Evolutionary conservation across 208 protist species (phyloP).

Genomic region (Phytomonas francai): DNA sequence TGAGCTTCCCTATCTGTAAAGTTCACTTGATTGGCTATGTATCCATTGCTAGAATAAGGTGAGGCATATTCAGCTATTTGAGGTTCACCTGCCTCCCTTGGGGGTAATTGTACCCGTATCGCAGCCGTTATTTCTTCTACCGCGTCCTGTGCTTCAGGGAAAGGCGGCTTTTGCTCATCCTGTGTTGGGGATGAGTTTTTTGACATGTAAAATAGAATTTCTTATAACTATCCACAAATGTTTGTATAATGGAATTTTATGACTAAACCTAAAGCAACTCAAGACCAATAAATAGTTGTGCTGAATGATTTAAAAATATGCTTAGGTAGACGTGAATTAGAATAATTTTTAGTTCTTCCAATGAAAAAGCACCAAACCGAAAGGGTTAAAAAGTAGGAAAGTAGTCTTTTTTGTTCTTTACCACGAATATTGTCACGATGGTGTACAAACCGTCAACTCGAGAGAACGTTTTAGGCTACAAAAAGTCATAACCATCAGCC

Average conservation of each 20-base stretch:
- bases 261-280: neutral
- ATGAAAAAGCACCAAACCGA: neutral
- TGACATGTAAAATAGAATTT: conserved; percentile 1
- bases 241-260: conserved; percentile 1
- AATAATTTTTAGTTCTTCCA: neutral
- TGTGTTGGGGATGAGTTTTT: neutral
- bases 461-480: neutral
- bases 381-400: neutral
- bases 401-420: neutral
- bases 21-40: conserved; percentile 22
- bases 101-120: neutral
- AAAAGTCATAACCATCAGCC: no score
- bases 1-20: conserved; percentile 16
- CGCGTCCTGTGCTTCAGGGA: neutral
- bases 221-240: neutral
- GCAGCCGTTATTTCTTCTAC: neutral
- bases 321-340: neutral
- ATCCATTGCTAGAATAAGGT: conserved; percentile 6
- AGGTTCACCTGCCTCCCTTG: neutral
- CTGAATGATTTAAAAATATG: neutral
- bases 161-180: neutral
- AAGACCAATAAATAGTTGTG: neutral
- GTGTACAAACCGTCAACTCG: neutral
- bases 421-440: neutral
- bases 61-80: neutral